Evolutionary conservation across 1,284 basidiomycete species (phyloP).

Genomic region (Ustilago cynodontis): DNA sequence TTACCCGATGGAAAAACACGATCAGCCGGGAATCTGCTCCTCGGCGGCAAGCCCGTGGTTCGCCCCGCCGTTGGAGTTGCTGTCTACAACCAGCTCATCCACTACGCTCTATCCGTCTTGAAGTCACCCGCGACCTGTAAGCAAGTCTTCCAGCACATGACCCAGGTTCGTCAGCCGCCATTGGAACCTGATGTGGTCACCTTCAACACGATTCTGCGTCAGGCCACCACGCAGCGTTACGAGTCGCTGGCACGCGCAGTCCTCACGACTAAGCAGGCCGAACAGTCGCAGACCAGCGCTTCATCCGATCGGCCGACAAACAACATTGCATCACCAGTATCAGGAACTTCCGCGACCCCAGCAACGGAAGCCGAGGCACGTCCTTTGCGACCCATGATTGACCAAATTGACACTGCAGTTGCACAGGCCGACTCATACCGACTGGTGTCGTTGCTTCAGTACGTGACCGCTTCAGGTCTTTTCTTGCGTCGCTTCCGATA

Average conservation of each 20-base stretch:
- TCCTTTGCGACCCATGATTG: slow-evolving; percentile 23
- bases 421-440: slow-evolving; percentile 39
- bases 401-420: slow-evolving; percentile 43
- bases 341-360: background rate
- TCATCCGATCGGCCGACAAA: background rate
- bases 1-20: slow-evolving; percentile 34
- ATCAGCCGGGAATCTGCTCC: slow-evolving; percentile 8
- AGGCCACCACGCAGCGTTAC: slow-evolving; percentile 46
- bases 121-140: slow-evolving; percentile 36
- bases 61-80: slow-evolving; percentile 28
- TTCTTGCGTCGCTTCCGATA: slow-evolving; percentile 35
- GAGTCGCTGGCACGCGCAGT: slow-evolving; percentile 32
- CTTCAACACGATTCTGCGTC: slow-evolving; percentile 50
- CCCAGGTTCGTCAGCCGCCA: slow-evolving; percentile 30
- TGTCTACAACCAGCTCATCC: slow-evolving; percentile 51
- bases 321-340: background rate
- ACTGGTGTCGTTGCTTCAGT: slow-evolving; percentile 39
- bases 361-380: background rate
- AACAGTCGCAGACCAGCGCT: background rate
- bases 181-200: slow-evolving; percentile 47
- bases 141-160: slow-evolving; percentile 48
- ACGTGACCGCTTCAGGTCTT: slow-evolving; percentile 34
- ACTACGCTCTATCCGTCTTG: slow-evolving; percentile 38
- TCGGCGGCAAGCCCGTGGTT: slow-evolving; percentile 16
- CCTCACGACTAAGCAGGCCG: slow-evolving; percentile 20